phyloP scores from a whole-genome alignment of 2,329 filamentous ascomycete species.

The Ceratocystis diversiconidia region DNA sequence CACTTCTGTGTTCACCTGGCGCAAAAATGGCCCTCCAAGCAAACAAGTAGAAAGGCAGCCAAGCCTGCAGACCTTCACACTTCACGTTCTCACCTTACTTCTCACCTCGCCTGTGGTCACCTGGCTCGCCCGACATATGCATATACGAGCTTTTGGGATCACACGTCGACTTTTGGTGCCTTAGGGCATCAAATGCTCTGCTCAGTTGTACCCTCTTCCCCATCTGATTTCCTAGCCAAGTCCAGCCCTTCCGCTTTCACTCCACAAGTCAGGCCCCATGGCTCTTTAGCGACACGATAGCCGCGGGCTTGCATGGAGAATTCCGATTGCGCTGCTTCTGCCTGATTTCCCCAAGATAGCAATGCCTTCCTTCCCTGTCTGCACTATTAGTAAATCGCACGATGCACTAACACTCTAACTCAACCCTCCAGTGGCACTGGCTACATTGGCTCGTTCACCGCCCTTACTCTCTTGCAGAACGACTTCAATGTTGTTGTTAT shows the following conservation, averaged over 20 bases:
- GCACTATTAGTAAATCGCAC: background rate
- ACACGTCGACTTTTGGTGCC: background rate
- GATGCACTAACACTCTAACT: background rate
- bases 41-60: background rate
- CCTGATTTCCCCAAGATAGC: constrained; percentile 11
- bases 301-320: background rate
- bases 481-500: constrained; percentile 94
- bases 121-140: background rate
- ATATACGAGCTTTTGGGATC: background rate
- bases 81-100: background rate
- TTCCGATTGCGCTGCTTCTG: background rate
- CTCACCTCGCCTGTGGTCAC: background rate
- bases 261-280: background rate
- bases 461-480: constrained; percentile 79
- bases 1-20: background rate
- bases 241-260: background rate
- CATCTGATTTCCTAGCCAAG: background rate
- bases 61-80: background rate
- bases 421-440: constrained; percentile 64
- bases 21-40: background rate
- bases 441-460: constrained; percentile 97
- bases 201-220: background rate
- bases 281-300: constrained; percentile 11
- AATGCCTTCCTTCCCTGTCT: constrained; percentile 21
- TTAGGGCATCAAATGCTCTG: background rate